Evolutionary conservation across 148 eudicot genomes (phyloP).

Genomic region (Rhododendron mucronatum): DNA sequence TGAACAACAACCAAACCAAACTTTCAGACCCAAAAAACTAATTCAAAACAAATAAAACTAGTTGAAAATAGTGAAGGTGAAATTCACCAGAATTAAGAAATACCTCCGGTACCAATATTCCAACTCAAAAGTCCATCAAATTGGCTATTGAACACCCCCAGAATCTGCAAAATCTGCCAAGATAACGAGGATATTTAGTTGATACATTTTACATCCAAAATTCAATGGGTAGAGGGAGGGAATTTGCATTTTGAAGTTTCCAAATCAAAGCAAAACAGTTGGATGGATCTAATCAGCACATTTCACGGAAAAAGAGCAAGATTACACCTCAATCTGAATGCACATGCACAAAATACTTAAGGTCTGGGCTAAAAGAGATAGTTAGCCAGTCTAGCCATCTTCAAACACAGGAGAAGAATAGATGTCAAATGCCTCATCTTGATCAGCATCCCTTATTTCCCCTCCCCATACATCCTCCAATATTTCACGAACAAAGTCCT

Average conservation of each 20-base stretch:
- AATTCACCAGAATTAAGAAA: too few species aligned
- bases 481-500: neutral
- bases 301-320: neutral
- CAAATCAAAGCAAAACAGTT: neutral
- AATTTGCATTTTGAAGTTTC: neutral
- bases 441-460: neutral
- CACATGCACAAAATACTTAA: neutral
- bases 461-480: neutral
- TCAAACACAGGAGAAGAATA: neutral
- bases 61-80: too few species aligned
- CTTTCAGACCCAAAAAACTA: too few species aligned
- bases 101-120: neutral
- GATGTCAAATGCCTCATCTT: neutral
- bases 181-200: neutral
- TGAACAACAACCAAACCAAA: too few species aligned
- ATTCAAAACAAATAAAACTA: too few species aligned
- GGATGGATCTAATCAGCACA: neutral
- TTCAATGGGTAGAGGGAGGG: neutral
- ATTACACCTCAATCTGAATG: neutral
- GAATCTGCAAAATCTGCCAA: neutral
- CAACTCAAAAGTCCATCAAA: neutral
- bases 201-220: neutral
- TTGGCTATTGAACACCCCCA: neutral
- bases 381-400: neutral
- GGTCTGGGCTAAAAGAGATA: neutral